Percentiles rank a stretch among this genome's conserved stretches.
These are phyloP conservation scores for Oryza officinalis DNA, from an alignment of 176 grass and related monocot genomes.

Conservation along the genomic window DNA sequence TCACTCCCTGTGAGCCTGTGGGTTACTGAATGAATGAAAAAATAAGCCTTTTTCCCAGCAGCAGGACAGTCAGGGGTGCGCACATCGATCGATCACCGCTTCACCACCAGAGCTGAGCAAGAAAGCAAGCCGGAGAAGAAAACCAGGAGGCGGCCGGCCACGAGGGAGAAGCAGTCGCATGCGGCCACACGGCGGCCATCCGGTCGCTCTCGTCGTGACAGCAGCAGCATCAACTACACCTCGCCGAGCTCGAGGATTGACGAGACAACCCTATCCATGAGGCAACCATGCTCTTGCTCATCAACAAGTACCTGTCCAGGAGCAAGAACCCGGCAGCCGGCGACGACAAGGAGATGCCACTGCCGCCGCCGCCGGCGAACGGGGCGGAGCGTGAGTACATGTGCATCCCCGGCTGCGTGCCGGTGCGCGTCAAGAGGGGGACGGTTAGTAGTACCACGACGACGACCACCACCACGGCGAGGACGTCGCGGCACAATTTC, in stretches of 20 bases:
- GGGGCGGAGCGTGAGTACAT: neutral
- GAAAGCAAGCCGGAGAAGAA: neutral
- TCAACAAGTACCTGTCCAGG: conserved; percentile 61
- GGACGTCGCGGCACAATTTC: conserved; percentile 66
- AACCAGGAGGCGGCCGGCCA: neutral
- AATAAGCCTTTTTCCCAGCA: conserved; percentile 10
- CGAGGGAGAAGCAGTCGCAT: neutral
- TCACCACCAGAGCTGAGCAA: neutral
- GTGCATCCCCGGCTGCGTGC: conserved; percentile 57
- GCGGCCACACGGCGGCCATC: neutral
- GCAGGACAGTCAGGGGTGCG: neutral
- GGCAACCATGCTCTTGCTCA: conserved; percentile 67
- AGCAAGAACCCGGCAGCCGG: conserved; percentile 10
- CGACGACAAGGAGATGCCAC: conserved; percentile 36
- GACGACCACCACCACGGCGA: conserved; percentile 34
- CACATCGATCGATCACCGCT: conserved; percentile 1
- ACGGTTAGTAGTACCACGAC: neutral
- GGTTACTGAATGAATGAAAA: neutral
- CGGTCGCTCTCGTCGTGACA: conserved; percentile 36
- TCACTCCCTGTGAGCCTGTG: neutral
- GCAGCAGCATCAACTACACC: neutral
- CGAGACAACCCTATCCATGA: conserved; percentile 42
- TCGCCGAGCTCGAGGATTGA: neutral
- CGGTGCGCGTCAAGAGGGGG: conserved; percentile 29
- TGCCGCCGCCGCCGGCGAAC: conserved; percentile 15